A percentile compares a stretch with the other conserved stretches of the same genome.
Conservation (phyloP, 257 asterid genomes). For the Plectranthus barbatus region DNA sequence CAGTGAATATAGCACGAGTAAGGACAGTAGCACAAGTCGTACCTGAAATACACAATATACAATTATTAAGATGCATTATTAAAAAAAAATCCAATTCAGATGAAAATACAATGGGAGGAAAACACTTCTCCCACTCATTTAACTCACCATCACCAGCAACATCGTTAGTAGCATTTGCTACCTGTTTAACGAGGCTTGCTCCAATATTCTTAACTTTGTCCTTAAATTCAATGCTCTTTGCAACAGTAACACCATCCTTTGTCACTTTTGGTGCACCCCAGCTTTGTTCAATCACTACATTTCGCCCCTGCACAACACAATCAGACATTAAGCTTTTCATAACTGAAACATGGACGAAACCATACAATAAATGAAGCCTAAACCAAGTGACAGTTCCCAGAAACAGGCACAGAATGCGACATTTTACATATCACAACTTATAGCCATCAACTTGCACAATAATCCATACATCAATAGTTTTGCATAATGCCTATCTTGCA, state of each 20-base stretch:
- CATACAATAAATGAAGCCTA: no score
- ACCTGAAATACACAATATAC: conserved; percentile 27
- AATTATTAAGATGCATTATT: background rate
- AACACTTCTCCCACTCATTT: background rate
- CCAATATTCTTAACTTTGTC: conserved; percentile 82
- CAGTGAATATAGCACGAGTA: conserved; percentile 80
- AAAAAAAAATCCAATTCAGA: background rate
- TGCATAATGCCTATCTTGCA: background rate
- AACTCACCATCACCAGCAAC: conserved; percentile 94
- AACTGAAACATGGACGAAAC: no score
- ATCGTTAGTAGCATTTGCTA: conserved; percentile 94
- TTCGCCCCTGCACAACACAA: conserved; percentile 60
- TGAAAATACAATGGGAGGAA: background rate
- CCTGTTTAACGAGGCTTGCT: conserved; percentile 95
- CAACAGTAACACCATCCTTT: conserved; percentile 96
- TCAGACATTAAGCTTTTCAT: background rate
- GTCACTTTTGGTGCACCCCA: conserved; percentile 99
- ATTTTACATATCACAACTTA: no score
- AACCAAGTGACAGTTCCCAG: no score
- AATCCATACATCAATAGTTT: background rate
- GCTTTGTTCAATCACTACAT: conserved; percentile 92
- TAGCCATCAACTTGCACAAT: no score
- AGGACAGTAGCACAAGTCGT: conserved; percentile 95
- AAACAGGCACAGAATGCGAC: no score
- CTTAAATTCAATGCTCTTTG: conserved; percentile 90